Conservation (phyloP, 805 yeast species). For the Metschnikowia cerradonensis region DNA sequence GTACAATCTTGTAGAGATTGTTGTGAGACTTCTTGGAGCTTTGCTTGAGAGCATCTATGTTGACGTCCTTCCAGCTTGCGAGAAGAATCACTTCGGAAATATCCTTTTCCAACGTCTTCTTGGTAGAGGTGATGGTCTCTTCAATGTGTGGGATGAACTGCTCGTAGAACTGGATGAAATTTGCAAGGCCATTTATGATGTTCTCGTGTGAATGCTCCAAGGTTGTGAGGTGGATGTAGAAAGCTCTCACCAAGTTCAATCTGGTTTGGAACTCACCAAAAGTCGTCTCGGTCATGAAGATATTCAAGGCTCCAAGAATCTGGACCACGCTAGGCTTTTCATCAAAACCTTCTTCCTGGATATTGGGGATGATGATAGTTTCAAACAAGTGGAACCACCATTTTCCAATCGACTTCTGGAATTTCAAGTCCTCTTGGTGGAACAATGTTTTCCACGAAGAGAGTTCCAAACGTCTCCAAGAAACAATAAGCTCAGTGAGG, state of each 20-base stretch:
- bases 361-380: slow-evolving; percentile 54
- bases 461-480: slow-evolving; percentile 89
- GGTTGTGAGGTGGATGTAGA: slow-evolving; percentile 44
- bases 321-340: slow-evolving; percentile 18
- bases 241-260: slow-evolving; percentile 59
- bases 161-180: slow-evolving; percentile 58
- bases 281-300: slow-evolving; percentile 71
- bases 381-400: slow-evolving; percentile 96
- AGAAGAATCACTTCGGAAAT: slow-evolving; percentile 78
- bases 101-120: slow-evolving; percentile 66
- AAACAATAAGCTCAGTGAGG: slow-evolving; percentile 65
- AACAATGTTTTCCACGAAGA: slow-evolving; percentile 81
- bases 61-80: slow-evolving; percentile 97
- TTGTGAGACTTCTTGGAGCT: slow-evolving; percentile 89
- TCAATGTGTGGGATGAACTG: slow-evolving; percentile 58
- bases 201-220: slow-evolving; percentile 22
- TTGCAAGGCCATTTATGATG: slow-evolving; percentile 43
- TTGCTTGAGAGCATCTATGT: slow-evolving; percentile 87
- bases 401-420: slow-evolving; percentile 53
- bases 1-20: slow-evolving; percentile 73
- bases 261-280: slow-evolving; percentile 70
- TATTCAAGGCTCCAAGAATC: slow-evolving; percentile 56
- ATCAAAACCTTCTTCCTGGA: slow-evolving; percentile 18
- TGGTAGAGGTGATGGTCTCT: slow-evolving; percentile 41
- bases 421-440: slow-evolving; percentile 51